Evolutionary conservation across 192 early-diverging fungal species (phyloP).

Genomic region (Podochytrium sp.): DNA sequence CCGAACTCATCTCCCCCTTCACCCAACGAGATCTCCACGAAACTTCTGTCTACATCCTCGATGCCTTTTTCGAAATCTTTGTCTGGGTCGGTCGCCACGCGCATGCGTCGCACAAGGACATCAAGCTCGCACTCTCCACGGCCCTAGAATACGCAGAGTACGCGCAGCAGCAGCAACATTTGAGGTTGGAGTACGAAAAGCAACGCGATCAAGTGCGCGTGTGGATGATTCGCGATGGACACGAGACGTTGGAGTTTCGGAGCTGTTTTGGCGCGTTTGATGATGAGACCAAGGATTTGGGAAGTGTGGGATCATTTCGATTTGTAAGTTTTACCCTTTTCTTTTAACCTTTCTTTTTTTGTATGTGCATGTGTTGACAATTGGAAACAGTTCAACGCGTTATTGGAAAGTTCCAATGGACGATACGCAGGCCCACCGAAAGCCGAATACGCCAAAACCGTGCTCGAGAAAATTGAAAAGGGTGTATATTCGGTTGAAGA

Average conservation of each 20-base stretch:
- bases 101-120: constrained; percentile 13
- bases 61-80: constrained; percentile 44
- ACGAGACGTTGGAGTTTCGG: constrained; percentile 38
- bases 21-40: constrained; percentile 30
- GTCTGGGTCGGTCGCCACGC: constrained; percentile 42
- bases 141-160: constrained; percentile 36
- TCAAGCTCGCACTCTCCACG: constrained; percentile 35
- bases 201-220: neutral
- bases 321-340: constrained; percentile 25
- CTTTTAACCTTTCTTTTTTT: neutral
- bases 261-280: constrained; percentile 41
- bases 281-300: constrained; percentile 32
- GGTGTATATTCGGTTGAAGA: constrained; percentile 34
- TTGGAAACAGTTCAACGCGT: constrained; percentile 2
- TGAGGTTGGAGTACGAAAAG: neutral
- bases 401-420: neutral
- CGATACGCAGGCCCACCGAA: neutral
- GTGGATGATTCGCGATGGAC: constrained; percentile 18
- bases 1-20: constrained; percentile 39
- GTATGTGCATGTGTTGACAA: neutral
- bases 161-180: neutral
- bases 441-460: constrained; percentile 8
- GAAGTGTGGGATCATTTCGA: neutral
- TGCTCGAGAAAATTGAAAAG: constrained; percentile 18
- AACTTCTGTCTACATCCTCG: constrained; percentile 34